Evolutionary conservation across 352 stramenopile genomes (phyloP), one percentile per base, ranked within the genome.

Genomic region (Globisporangium okanoganense): DNA sequence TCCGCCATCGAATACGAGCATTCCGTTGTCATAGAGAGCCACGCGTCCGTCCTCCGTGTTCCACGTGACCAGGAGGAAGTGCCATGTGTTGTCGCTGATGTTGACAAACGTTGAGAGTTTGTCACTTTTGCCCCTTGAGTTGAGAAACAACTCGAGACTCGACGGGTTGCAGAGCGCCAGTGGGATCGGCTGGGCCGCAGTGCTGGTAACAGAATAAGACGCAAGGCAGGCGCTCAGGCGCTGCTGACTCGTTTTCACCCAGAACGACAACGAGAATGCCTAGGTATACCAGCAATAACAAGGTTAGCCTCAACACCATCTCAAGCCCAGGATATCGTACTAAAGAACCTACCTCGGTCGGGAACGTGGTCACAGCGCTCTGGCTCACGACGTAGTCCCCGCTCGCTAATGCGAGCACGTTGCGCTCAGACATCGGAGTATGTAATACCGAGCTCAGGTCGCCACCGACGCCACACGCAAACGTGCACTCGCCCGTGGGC

Each of bases 41-140:
- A 86, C 69, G 0, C 78, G 79, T 3, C 82, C 82, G n/a, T 87
- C 77, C 6, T 77, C 69, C 3, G 69, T 54, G 49, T 71, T 77
- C 82, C 82, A 92, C 2, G 68, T 74, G 12, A 89, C 35, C 13
- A 75, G 75, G 8, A 92, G 29, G 5, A 88, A 90, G 45, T 92
- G 82, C 82, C 82, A 92, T 7, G n/a, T n/a, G 22, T 72, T 76
- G 58, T 92, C 79, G 12, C 70, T 85, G 16, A 92, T 63, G 41
- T 88, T 76, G 45, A 89, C 68, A 60, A 87, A 88, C 0, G 82
- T 90, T 13, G 69, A 31, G 0, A 90, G 48, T 2, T 61, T 66
- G 18, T 66, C 75, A 0, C 25, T 56, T 22, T 69, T 43, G 14
- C 62, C 73, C 1, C 71, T 56, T 1, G 78, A 59, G 38, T 89